These are phyloP conservation scores for Forsythia suspensa DNA, from an alignment of 257 asterid species.

Conservation along the genomic window DNA sequence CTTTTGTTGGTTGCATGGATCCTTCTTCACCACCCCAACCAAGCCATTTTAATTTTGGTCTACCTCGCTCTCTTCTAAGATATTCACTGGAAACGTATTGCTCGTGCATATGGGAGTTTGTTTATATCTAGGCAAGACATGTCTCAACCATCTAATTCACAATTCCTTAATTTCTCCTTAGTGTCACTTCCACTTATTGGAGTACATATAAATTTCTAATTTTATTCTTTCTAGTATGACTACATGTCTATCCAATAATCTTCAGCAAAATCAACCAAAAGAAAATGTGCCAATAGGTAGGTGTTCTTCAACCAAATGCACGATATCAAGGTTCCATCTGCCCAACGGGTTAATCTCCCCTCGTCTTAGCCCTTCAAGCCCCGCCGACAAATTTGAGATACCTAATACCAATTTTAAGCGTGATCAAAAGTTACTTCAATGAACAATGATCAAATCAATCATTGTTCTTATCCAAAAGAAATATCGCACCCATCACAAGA, in stretches of 20 bases:
- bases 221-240: not conserved
- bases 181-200: not conserved
- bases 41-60: not conserved
- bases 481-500: not conserved
- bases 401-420: not conserved
- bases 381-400: not conserved
- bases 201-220: not conserved
- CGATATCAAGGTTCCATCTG: not conserved
- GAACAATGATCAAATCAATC: not conserved
- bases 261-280: not conserved
- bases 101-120: not conserved
- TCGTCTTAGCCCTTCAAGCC: not conserved
- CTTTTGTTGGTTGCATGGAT: not conserved
- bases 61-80: not conserved
- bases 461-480: not conserved
- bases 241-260: not conserved
- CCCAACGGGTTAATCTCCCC: not conserved
- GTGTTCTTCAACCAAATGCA: not conserved
- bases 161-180: not conserved
- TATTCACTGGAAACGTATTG: not conserved
- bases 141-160: not conserved
- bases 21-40: not conserved
- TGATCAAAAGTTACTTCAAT: not conserved
- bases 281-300: not conserved
- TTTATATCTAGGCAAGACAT: not conserved